Conservation (phyloP, 768 basidiomycete genomes). For the Podaxis pistillaris region DNA sequence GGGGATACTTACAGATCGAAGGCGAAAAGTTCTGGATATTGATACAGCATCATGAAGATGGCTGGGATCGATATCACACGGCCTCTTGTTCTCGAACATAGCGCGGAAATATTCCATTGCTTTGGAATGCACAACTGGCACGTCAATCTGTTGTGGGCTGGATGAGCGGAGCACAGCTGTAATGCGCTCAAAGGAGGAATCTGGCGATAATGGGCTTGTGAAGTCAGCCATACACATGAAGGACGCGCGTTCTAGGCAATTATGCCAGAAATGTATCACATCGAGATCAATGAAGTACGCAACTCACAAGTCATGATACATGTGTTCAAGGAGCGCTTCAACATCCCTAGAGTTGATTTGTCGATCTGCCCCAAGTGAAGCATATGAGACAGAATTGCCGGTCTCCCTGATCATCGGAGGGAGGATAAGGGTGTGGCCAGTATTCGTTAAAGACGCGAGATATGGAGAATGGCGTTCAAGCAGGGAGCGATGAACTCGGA, state of each 20-base stretch:
- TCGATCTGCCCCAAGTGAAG: slow-evolving; percentile 30
- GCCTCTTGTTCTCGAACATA: slow-evolving; percentile 46
- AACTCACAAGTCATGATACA: slow-evolving; percentile 70
- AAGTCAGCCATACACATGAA: slow-evolving; percentile 8
- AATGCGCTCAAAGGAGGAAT: slow-evolving; percentile 45
- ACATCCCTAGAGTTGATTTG: slow-evolving; percentile 46
- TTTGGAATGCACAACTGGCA: slow-evolving; percentile 48
- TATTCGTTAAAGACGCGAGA: slow-evolving; percentile 21
- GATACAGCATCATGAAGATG: slow-evolving; percentile 50
- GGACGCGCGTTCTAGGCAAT: not conserved
- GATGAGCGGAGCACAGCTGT: slow-evolving; percentile 57
- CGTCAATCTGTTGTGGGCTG: slow-evolving; percentile 52
- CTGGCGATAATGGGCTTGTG: slow-evolving; percentile 44
- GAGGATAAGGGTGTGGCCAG: not conserved
- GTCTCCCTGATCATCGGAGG: not conserved
- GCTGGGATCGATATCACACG: slow-evolving; percentile 31
- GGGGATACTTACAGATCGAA: slow-evolving; percentile 44
- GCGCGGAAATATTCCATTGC: slow-evolving; percentile 41
- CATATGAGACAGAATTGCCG: not conserved
- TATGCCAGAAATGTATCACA: not conserved
- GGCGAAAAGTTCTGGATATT: slow-evolving; percentile 46
- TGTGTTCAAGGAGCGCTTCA: slow-evolving; percentile 54
- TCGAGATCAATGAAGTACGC: not conserved
- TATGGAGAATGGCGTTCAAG: slow-evolving; percentile 50
- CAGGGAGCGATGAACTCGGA: slow-evolving; percentile 56